Evolutionary conservation across 2,329 filamentous ascomycete species (phyloP).

Genomic region (Gnomoniopsis smithogilvyi): DNA sequence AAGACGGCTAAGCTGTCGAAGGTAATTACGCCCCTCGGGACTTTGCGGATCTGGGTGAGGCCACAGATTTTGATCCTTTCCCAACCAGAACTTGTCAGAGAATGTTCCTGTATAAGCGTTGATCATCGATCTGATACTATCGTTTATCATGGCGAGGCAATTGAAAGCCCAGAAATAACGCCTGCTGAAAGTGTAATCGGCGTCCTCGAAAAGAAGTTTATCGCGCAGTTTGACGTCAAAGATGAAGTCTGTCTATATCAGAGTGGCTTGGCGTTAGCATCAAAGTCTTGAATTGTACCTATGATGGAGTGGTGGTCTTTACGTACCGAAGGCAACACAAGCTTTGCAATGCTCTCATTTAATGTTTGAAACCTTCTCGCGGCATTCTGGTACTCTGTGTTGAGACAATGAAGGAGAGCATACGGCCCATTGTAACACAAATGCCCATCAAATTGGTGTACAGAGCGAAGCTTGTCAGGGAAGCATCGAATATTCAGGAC

Average conservation of each 20-base stretch:
- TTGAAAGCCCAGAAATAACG: slow-evolving; percentile 63
- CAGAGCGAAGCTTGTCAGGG: slow-evolving; percentile 54
- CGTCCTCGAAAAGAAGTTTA: slow-evolving; percentile 59
- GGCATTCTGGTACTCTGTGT: slow-evolving; percentile 59
- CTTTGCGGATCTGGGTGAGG: slow-evolving; percentile 46
- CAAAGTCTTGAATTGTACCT: background rate
- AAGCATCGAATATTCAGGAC: slow-evolving; percentile 57
- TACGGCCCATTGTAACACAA: slow-evolving; percentile 56
- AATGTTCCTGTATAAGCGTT: slow-evolving; percentile 56
- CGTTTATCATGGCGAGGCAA: slow-evolving; percentile 57
- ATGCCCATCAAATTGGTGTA: slow-evolving; percentile 51
- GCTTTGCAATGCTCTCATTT: slow-evolving; percentile 52
- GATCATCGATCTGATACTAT: slow-evolving; percentile 56
- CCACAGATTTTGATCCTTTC: slow-evolving; percentile 53
- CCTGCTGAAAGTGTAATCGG: slow-evolving; percentile 57
- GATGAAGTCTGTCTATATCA: slow-evolving; percentile 47
- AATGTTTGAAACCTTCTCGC: slow-evolving; percentile 56
- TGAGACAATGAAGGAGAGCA: slow-evolving; percentile 56
- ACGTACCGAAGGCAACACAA: slow-evolving; percentile 54
- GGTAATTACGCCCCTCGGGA: slow-evolving; percentile 43
- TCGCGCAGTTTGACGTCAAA: slow-evolving; percentile 54
- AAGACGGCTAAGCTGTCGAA: slow-evolving; percentile 43
- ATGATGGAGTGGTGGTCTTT: background rate
- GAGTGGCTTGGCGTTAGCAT: background rate
- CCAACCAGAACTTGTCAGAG: slow-evolving; percentile 56